These are phyloP conservation scores for Marasmius tenuissimus DNA, from an alignment of 1,284 basidiomycete genomes.

Conservation along the genomic window DNA sequence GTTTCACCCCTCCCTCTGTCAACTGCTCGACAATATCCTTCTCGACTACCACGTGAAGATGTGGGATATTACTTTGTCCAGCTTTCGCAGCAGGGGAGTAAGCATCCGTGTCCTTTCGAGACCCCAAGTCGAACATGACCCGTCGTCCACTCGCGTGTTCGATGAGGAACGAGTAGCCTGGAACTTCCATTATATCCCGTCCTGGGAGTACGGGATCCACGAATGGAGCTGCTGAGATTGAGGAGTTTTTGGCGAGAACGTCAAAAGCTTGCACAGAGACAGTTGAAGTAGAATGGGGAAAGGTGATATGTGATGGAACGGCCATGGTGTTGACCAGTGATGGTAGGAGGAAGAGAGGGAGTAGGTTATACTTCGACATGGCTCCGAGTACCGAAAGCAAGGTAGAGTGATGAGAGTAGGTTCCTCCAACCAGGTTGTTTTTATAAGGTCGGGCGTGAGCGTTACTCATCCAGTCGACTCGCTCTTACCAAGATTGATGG, in stretches of 20 bases:
- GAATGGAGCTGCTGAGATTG: constrained; percentile 1
- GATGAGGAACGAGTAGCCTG: constrained; percentile 21
- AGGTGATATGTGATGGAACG: neutral
- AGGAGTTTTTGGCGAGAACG: constrained; percentile 4
- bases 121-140: constrained; percentile 24
- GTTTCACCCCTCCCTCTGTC: constrained; percentile 13
- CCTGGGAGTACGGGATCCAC: constrained; percentile 18
- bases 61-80: neutral
- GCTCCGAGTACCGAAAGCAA: too few species aligned
- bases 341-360: too few species aligned
- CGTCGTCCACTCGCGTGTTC: constrained; percentile 16
- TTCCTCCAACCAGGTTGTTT: too few species aligned
- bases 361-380: too few species aligned
- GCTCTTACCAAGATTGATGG: too few species aligned
- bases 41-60: constrained; percentile 8
- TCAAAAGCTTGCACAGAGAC: constrained; percentile 16
- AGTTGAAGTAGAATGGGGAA: constrained; percentile 12
- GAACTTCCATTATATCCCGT: constrained; percentile 8
- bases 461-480: too few species aligned
- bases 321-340: too few species aligned
- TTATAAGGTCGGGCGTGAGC: too few species aligned
- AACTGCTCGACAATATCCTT: constrained; percentile 21
- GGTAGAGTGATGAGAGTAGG: too few species aligned
- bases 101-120: constrained; percentile 19
- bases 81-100: constrained; percentile 11